These are phyloP conservation scores for Gossypium gossypioides DNA, from an alignment of 441 rosid species.

Conservation along the genomic window DNA sequence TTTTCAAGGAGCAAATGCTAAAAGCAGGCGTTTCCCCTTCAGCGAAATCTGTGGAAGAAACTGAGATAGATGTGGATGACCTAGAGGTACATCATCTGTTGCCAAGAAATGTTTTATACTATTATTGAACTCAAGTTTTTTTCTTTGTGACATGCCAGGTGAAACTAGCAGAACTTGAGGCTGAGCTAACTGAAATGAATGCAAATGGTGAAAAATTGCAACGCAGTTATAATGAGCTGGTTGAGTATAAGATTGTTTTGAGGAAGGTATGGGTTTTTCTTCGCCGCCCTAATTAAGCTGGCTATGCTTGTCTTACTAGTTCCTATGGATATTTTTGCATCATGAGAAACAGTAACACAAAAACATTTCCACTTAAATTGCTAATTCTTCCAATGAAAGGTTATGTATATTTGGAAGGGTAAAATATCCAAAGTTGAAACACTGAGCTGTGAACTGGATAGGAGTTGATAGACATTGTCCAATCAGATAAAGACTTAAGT, in stretches of 20 bases:
- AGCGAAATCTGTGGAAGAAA: constrained; percentile 26
- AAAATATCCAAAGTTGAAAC: not conserved
- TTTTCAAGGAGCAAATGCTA: constrained; percentile 78
- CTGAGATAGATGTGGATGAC: constrained; percentile 47
- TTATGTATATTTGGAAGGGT: not conserved
- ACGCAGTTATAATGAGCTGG: constrained; percentile 62
- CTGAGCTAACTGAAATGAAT: constrained; percentile 82
- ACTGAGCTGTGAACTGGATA: not conserved
- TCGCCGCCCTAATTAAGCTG: constrained; percentile 2
- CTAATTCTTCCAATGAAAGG: not conserved
- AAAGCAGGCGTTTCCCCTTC: constrained; percentile 48
- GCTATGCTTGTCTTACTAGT: not conserved
- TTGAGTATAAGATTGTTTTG: constrained; percentile 72
- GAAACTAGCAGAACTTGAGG: constrained; percentile 81
- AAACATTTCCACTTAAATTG: not conserved
- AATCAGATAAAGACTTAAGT: not conserved
- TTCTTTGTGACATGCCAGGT: constrained; percentile 23
- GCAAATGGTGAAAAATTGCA: constrained; percentile 71
- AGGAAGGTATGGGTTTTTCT: constrained; percentile 46
- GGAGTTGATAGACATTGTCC: not conserved
- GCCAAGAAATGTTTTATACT: constrained; percentile 13
- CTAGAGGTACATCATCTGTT: constrained; percentile 44
- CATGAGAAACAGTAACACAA: not conserved
- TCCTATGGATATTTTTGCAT: not conserved
- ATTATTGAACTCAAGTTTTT: not conserved